phyloP scores from a whole-genome alignment of 1,284 basidiomycete species.

The Coniferiporia weirii region DNA sequence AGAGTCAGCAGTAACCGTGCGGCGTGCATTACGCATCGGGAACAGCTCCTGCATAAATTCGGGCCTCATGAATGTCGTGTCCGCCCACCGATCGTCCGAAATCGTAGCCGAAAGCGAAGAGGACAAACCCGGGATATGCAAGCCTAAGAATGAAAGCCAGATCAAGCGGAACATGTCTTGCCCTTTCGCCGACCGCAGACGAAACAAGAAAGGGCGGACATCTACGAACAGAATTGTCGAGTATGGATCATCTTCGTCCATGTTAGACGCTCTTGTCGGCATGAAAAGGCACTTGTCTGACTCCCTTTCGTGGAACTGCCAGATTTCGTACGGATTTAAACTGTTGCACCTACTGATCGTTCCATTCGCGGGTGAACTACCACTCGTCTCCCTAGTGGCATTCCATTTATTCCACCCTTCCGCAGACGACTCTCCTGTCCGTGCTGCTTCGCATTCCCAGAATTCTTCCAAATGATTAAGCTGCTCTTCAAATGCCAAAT shows the following conservation, averaged over 20 bases:
- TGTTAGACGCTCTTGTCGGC: constrained; percentile 57
- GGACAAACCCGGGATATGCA: constrained; percentile 66
- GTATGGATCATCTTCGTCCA: constrained; percentile 70
- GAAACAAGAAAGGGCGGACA: constrained; percentile 64
- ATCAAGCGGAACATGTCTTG: constrained; percentile 65
- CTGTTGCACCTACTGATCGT: constrained; percentile 20
- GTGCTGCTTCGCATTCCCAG: constrained; percentile 69
- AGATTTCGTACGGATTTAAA: constrained; percentile 63
- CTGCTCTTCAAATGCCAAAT: constrained; percentile 38
- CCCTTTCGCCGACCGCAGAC: constrained; percentile 46
- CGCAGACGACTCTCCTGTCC: constrained; percentile 56
- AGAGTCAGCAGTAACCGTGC: constrained; percentile 45
- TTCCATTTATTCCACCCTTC: constrained; percentile 60
- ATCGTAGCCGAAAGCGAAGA: constrained; percentile 33
- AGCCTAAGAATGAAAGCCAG: constrained; percentile 74
- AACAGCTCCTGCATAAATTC: constrained; percentile 47
- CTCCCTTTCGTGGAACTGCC: constrained; percentile 58
- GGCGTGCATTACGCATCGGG: constrained; percentile 32
- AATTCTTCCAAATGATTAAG: constrained; percentile 63
- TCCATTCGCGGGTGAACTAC: constrained; percentile 8
- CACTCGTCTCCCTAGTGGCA: constrained; percentile 33
- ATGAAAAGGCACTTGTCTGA: constrained; percentile 40
- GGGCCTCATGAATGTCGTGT: constrained; percentile 27
- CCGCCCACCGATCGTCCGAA: constrained; percentile 64
- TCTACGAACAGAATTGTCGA: constrained; percentile 77